Conservation (phyloP, 495 filamentous ascomycete genomes). For the Penicillium bialowiezense region DNA sequence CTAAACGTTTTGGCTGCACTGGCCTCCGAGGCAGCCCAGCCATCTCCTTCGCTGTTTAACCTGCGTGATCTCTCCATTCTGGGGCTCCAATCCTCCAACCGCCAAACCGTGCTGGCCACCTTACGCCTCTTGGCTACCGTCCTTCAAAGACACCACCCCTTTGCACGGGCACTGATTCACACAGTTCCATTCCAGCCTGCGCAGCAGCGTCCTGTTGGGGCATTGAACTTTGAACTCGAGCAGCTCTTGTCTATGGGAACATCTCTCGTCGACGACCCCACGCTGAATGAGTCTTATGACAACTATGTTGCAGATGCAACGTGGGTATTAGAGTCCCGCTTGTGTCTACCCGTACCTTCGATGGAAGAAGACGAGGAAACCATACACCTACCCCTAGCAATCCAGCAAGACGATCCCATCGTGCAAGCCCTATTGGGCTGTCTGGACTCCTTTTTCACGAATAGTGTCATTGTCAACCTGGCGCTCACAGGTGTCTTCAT, state of each 20-base stretch:
- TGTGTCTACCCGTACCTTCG: conserved; percentile 31
- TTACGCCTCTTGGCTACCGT: conserved; percentile 81
- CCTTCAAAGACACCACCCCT: conserved; percentile 80
- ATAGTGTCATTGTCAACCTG: conserved; percentile 86
- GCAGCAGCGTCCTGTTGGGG: conserved; percentile 69
- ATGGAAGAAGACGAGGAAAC: conserved; percentile 26
- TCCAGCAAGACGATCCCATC: conserved; percentile 72
- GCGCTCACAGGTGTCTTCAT: conserved; percentile 78
- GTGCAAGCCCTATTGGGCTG: conserved; percentile 67
- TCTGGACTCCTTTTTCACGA: conserved; percentile 77
- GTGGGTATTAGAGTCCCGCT: conserved; percentile 72
- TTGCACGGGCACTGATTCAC: conserved; percentile 71
- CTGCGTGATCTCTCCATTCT: conserved; percentile 85
- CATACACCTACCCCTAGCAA: conserved; percentile 30
- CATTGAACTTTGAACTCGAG: conserved; percentile 75
- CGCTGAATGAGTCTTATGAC: conserved; percentile 77
- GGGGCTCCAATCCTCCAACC: conserved; percentile 78
- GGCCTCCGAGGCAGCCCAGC: conserved; percentile 58
- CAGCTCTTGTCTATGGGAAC: conserved; percentile 69
- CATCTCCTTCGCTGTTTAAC: conserved; percentile 87
- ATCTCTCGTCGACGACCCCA: conserved; percentile 65
- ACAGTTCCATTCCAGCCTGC: conserved; percentile 61
- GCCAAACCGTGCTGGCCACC: conserved; percentile 85
- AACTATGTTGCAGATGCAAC: conserved; percentile 78
- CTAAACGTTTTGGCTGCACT: conserved; percentile 80